Base-by-base conservation (phyloP, 352 stramenopile species). In the Achlya hypogyna region DNA sequence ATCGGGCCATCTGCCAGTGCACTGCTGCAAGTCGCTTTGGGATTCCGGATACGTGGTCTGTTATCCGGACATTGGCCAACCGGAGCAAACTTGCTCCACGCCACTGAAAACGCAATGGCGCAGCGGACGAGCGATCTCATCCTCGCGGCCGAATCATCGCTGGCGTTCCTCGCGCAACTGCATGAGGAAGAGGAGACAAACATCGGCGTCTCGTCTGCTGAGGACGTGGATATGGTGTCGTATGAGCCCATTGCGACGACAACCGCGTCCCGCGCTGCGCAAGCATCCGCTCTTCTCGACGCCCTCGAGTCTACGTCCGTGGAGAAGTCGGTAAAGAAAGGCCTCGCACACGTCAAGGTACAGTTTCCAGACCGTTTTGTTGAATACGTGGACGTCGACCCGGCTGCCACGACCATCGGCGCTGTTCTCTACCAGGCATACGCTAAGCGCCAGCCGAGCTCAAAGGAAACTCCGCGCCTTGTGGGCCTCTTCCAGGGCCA, bases 281-380 rank as follows among this genome's bases (percentile, higher is more conserved):
- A 53, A 5, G 14, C 23, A 10, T 49, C 35, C 31, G 54, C 45
- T 22, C 28, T 52, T 6, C 18, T 47, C 1, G 54, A 51, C 22
- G 22, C 38, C n/a, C 27, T 34, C n/a, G 29, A 23, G 14, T 34
- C 54, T 23, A 12, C 62, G 25, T 23, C 38, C 18, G 62, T 93
- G 2, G 71, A 77, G 66, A 49, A 76, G 3, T 86, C 78, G 0
- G 76, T 90, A 20, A 74, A 76, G 38, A 68, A 74, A 1, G 84
- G 81, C 1, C 42, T 83, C 5, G 69, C 91, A n/a, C 85, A 93
- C 66, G 77, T 93, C 29, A 91, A 91, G 45, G 85, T 82, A 59
- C 74, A 90, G 29, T 93, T 93, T 47, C 80, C 85, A 1, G 85
- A 94, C 69, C 78, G 89, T 60, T 89, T 81, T 28, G 82, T 86